Evolutionary conservation across 176 grass and related monocot genomes (phyloP).

Genomic region (Carex myosuroides): DNA sequence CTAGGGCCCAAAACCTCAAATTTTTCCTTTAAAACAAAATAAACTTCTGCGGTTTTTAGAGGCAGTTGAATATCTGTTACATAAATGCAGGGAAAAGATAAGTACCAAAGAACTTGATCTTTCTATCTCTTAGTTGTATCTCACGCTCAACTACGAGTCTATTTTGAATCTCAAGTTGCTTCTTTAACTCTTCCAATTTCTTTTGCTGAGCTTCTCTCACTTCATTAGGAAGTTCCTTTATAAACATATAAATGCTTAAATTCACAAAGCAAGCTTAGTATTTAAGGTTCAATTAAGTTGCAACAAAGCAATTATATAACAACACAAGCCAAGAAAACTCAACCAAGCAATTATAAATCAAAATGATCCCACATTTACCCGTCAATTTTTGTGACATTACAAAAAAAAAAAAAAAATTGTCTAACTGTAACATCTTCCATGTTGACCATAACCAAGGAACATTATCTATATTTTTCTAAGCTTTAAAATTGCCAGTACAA

Average conservation of each 20-base stretch:
- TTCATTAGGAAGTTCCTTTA: slow-evolving; percentile 79
- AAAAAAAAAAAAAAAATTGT: not conserved
- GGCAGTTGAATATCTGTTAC: not conserved
- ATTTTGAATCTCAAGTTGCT: slow-evolving; percentile 76
- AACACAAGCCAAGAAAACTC: not conserved
- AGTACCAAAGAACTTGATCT: slow-evolving; percentile 91
- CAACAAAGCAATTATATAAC: not conserved
- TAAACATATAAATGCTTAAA: slow-evolving; percentile 15
- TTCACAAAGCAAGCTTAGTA: slow-evolving; percentile 8
- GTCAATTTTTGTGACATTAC: not conserved
- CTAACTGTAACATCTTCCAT: not conserved
- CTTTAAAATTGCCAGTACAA: not conserved
- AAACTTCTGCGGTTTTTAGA: not conserved
- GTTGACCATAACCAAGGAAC: not conserved
- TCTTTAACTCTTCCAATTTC: slow-evolving; percentile 93
- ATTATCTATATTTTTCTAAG: not conserved
- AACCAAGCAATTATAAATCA: not conserved
- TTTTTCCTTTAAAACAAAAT: not conserved
- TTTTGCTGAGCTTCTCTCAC: slow-evolving; percentile 78
- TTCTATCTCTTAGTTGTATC: slow-evolving; percentile 81
- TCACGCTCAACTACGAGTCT: slow-evolving; percentile 54
- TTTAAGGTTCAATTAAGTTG: not conserved
- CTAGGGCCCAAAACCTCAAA: not conserved
- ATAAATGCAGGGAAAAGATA: not conserved
- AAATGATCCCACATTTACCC: not conserved